Evolutionary conservation across 495 filamentous ascomycete species (phyloP).

Genomic region (Tuber melanosporum): DNA sequence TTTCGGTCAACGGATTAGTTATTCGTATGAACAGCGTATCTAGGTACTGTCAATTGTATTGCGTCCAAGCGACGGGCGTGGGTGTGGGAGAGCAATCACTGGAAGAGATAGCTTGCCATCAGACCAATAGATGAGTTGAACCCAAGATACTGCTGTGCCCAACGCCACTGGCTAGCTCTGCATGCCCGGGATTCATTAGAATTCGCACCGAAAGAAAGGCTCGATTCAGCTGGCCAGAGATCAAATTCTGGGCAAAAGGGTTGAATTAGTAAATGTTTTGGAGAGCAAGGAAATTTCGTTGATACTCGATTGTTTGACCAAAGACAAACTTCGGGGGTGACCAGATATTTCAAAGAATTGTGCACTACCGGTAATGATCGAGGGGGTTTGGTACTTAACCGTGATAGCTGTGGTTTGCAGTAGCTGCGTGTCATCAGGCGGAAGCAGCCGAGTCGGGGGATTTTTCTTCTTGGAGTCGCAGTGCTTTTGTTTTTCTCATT

Average conservation of each 20-base stretch:
- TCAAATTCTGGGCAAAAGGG: background rate
- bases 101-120: constrained; percentile 9
- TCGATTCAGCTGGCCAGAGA: constrained; percentile 20
- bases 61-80: constrained; percentile 24
- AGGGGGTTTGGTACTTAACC: background rate
- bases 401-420: constrained; percentile 24
- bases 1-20: constrained; percentile 32
- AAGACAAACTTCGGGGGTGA: constrained; percentile 23
- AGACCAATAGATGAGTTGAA: constrained; percentile 28
- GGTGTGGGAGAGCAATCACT: constrained; percentile 31
- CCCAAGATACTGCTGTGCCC: background rate
- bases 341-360: background rate
- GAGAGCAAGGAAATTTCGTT: constrained; percentile 4
- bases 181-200: constrained; percentile 17
- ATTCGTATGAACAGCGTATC: constrained; percentile 21
- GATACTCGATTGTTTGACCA: constrained; percentile 24
- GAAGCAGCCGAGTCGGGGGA: constrained; percentile 35
- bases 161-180: constrained; percentile 27
- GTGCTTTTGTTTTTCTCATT: constrained; percentile 3
- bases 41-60: constrained; percentile 23
- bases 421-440: constrained; percentile 34
- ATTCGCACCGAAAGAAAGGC: constrained; percentile 16
- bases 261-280: background rate
- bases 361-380: background rate
- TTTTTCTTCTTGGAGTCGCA: constrained; percentile 24